Evolutionary conservation across 2,329 filamentous ascomycete species (phyloP), one percentile per base, ranked within the genome.

Genomic region (Colletotrichum sp.): DNA sequence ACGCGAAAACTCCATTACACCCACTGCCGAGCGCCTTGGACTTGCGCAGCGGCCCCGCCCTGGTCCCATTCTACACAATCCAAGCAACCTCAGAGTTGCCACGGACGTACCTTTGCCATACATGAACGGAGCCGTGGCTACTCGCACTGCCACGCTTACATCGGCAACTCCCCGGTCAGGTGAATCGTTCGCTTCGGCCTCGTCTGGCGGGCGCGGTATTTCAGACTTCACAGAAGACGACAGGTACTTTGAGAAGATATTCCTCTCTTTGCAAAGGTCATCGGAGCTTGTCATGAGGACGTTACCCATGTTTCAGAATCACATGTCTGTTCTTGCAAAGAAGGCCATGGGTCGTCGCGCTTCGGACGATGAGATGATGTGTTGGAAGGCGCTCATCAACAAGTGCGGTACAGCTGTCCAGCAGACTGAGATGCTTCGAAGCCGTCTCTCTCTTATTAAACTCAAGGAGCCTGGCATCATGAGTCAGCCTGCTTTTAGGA

Each of bases 391-490:
- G 3, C 89, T 98, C 62, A 92, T 96, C 69, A 89, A 92, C 63
- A 94, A 94, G 81, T 96, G 94, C 81, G 91, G 90, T 59, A 87
- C 91, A 15, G 92, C 94, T 21, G 90, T 96, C 57, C 91, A 94
- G 72, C 93, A 95, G 79, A 95, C 95, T 3, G 93, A 96, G 80
- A 89, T 91, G 13, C 88, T 98, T 32, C 94, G 94, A 80, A 88
- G 88, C 52, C 91, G 94, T n/a, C 86, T 98, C 13, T 95, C 93
- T 5, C 89, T 90, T 63, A 95, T 98, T 87, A 96, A 96, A 82
- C 88, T 98, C 13, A 97, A 96, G 82, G 96, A 98, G 80, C 94
- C 95, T 9, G 93, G 92, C 13, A 90, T 95, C 67, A 90, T 95
- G 70, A 92, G 89, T 3, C 91, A 93, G 80, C 83, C 87, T 4